Conservation (phyloP, 23 red algal genomes). For the Rhodosorus marinus region DNA sequence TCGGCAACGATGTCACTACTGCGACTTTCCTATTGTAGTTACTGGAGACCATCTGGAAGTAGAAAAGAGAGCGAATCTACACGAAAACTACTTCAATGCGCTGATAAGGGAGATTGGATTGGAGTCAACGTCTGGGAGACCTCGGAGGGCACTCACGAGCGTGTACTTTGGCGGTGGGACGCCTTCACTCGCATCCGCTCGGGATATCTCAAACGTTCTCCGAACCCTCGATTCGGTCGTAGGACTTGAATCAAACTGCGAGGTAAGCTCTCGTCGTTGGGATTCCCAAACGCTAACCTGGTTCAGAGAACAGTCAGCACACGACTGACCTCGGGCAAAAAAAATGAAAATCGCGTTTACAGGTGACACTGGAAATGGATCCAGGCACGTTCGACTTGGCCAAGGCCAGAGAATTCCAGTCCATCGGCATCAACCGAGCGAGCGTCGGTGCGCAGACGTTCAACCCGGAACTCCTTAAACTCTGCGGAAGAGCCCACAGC, state of each 20-base stretch:
- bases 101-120: slow-evolving; percentile 23
- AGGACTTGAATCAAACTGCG: slow-evolving; percentile 13
- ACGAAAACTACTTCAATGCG: slow-evolving; percentile 27
- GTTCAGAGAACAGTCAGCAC: no score
- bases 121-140: not conserved
- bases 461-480: slow-evolving; percentile 25
- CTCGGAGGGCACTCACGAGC: slow-evolving; percentile 8
- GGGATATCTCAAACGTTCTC: slow-evolving; percentile 18
- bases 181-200: slow-evolving; percentile 42
- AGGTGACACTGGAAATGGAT: slow-evolving; percentile 96
- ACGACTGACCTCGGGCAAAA: no score
- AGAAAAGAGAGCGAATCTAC: slow-evolving; percentile 1
- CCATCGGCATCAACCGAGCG: slow-evolving; percentile 59
- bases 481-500: slow-evolving; percentile 47
- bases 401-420: slow-evolving; percentile 11
- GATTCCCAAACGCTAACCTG: no score
- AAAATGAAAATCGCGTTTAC: no score
- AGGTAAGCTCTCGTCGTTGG: no score
- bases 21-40: slow-evolving; percentile 75
- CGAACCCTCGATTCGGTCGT: slow-evolving; percentile 10
- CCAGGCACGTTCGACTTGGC: slow-evolving; percentile 51
- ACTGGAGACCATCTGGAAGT: slow-evolving; percentile 4
- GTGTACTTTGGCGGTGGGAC: slow-evolving; percentile 93
- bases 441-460: slow-evolving; percentile 73
- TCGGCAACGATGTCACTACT: slow-evolving; percentile 76